Evolutionary conservation across 2,329 filamentous ascomycete species (phyloP).

Genomic region (Aspergillus tamarii): DNA sequence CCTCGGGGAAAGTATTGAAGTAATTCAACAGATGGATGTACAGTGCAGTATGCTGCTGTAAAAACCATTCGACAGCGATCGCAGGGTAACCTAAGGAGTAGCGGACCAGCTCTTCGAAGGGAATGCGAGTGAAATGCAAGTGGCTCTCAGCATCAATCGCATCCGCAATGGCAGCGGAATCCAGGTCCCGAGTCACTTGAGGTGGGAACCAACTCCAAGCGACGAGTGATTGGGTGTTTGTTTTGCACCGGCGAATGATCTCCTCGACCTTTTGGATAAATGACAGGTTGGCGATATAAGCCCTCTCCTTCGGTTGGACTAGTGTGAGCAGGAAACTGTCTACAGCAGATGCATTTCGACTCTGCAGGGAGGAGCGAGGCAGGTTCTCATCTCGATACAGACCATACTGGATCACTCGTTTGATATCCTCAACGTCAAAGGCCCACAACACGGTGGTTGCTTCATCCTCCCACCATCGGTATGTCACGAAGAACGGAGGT

Average conservation of each 20-base stretch:
- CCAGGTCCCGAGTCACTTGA: slow-evolving; percentile 21
- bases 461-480: slow-evolving; percentile 48
- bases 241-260: slow-evolving; percentile 38
- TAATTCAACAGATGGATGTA: slow-evolving; percentile 38
- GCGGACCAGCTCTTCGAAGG: slow-evolving; percentile 45
- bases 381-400: slow-evolving; percentile 40
- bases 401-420: slow-evolving; percentile 41
- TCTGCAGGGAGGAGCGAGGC: slow-evolving; percentile 38
- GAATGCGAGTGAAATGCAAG: slow-evolving; percentile 42
- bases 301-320: slow-evolving; percentile 30
- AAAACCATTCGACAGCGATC: slow-evolving; percentile 41
- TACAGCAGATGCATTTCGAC: slow-evolving; percentile 37
- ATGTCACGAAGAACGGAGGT: slow-evolving; percentile 36
- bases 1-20: slow-evolving; percentile 35
- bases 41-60: slow-evolving; percentile 41
- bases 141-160: slow-evolving; percentile 44
- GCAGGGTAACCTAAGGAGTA: slow-evolving; percentile 42
- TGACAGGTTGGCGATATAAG: slow-evolving; percentile 32
- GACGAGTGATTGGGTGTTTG: slow-evolving; percentile 22
- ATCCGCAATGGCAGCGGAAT: slow-evolving; percentile 32
- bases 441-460: slow-evolving; percentile 42
- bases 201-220: slow-evolving; percentile 44
- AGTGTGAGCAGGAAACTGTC: slow-evolving; percentile 37
- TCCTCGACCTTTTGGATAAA: slow-evolving; percentile 45
- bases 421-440: slow-evolving; percentile 42